Percentiles rank a stretch among this genome's conserved stretches.
phyloP scores from a whole-genome alignment of 1,284 basidiomycete species.

The Austroboletus novae-zelandiae region DNA sequence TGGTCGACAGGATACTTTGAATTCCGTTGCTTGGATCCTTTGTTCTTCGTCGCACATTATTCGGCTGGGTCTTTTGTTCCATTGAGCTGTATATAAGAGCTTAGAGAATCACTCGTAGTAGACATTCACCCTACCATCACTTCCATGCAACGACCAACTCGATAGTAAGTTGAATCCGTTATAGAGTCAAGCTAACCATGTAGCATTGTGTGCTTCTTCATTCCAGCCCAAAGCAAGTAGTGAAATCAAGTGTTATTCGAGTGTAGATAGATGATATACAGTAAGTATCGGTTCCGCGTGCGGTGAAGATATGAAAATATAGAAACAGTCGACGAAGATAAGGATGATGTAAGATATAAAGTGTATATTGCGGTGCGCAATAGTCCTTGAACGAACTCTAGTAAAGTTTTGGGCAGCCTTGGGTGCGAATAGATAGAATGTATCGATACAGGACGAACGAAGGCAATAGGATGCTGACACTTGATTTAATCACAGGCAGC shows the following conservation, averaged over 20 bases:
- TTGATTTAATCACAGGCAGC: slow-evolving; percentile 28
- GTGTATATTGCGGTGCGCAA: slow-evolving; percentile 17
- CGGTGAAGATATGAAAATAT: slow-evolving; percentile 12
- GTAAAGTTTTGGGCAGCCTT: neutral
- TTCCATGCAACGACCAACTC: too few species aligned
- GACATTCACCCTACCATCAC: too few species aligned
- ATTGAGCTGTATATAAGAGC: too few species aligned
- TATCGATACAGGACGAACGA: slow-evolving; percentile 28
- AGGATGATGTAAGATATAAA: slow-evolving; percentile 16
- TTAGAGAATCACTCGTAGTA: too few species aligned
- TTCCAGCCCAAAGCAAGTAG: neutral
- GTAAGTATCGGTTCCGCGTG: slow-evolving; percentile 22
- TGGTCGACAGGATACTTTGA: too few species aligned
- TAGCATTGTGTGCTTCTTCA: too few species aligned
- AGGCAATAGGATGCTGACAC: neutral
- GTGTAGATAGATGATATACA: slow-evolving; percentile 21
- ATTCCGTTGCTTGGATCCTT: too few species aligned
- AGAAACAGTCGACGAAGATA: slow-evolving; percentile 18
- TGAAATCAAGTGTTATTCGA: slow-evolving; percentile 16
- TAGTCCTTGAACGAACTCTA: slow-evolving; percentile 22
- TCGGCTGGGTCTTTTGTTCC: too few species aligned
- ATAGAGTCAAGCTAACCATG: too few species aligned
- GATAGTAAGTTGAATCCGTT: too few species aligned
- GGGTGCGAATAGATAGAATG: slow-evolving; percentile 3
- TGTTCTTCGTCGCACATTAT: too few species aligned